A percentile compares a stretch with the other conserved stretches of the same genome.
phyloP scores from a whole-genome alignment of 345 rosid species.

The Murraya paniculata region DNA sequence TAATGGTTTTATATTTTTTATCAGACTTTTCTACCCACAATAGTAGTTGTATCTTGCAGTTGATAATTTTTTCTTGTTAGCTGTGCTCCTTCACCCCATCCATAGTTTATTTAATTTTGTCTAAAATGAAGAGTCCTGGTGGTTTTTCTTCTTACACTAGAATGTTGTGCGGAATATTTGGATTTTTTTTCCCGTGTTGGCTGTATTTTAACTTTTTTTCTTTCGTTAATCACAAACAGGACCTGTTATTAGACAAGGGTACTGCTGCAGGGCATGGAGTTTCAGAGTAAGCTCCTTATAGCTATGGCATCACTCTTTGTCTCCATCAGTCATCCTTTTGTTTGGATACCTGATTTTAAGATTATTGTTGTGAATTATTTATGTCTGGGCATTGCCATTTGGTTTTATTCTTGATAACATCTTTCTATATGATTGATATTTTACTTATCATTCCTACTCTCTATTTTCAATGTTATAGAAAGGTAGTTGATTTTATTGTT shows the following conservation, averaged over 20 bases:
- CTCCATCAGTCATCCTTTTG: background rate
- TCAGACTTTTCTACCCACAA: background rate
- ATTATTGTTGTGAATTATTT: constrained; percentile 30
- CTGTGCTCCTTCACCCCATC: background rate
- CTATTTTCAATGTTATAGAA: background rate
- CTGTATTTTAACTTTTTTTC: constrained; percentile 7
- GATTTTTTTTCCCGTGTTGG: background rate
- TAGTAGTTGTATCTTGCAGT: background rate
- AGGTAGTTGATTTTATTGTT: background rate
- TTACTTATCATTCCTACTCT: background rate
- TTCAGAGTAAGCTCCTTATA: constrained; percentile 46
- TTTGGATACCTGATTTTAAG: constrained; percentile 7
- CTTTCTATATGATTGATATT: background rate
- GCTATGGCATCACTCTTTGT: background rate
- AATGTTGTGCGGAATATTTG: background rate
- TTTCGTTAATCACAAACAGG: constrained; percentile 47
- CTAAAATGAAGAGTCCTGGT: background rate
- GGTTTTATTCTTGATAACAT: background rate
- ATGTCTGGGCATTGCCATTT: background rate
- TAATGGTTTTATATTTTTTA: background rate
- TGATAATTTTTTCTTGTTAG: background rate
- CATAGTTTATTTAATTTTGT: no score
- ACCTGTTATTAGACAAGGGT: constrained; percentile 58
- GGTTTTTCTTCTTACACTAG: background rate
- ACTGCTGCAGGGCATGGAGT: constrained; percentile 38